A percentile compares a stretch with the other conserved stretches of the same genome.
phyloP scores from a whole-genome alignment of 148 eudicot species.

The Rhododendron henanense region DNA sequence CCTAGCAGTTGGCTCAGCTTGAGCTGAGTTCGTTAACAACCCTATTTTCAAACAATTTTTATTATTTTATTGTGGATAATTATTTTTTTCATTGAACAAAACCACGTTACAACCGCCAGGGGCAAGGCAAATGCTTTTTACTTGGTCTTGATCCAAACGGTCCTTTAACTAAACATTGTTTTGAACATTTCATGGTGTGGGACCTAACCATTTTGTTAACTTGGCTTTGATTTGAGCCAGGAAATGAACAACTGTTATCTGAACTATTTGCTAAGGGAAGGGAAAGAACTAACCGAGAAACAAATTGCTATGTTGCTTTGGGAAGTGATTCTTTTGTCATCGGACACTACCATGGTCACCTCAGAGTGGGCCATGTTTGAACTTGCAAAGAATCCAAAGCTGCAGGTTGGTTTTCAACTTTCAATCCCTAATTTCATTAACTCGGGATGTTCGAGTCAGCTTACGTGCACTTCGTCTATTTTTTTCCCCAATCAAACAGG shows the following conservation, averaged over 20 bases:
- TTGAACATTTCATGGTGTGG: background rate
- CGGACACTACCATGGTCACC: constrained; percentile 76
- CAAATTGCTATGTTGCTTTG: constrained; percentile 67
- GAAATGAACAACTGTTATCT: constrained; percentile 47
- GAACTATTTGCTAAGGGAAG: constrained; percentile 55
- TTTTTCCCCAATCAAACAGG: constrained; percentile 25
- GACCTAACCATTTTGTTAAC: background rate
- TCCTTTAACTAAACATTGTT: background rate
- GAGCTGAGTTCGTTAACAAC: no score
- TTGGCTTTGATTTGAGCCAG: constrained; percentile 23
- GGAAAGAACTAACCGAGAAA: constrained; percentile 42
- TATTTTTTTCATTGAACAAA: no score
- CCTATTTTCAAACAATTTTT: no score
- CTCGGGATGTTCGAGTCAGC: background rate
- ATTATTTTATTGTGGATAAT: no score
- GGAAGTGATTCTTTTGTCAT: constrained; percentile 78
- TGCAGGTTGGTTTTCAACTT: constrained; percentile 50
- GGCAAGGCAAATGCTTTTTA: no score
- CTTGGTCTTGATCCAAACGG: background rate
- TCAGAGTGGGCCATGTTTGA: constrained; percentile 95
- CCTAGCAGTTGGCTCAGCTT: no score
- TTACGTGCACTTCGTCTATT: background rate
- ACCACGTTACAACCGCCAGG: no score
- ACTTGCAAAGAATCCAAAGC: constrained; percentile 61
- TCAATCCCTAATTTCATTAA: background rate